phyloP scores from a whole-genome alignment of 2,329 filamentous ascomycete species.

The Botrytis medusae region DNA sequence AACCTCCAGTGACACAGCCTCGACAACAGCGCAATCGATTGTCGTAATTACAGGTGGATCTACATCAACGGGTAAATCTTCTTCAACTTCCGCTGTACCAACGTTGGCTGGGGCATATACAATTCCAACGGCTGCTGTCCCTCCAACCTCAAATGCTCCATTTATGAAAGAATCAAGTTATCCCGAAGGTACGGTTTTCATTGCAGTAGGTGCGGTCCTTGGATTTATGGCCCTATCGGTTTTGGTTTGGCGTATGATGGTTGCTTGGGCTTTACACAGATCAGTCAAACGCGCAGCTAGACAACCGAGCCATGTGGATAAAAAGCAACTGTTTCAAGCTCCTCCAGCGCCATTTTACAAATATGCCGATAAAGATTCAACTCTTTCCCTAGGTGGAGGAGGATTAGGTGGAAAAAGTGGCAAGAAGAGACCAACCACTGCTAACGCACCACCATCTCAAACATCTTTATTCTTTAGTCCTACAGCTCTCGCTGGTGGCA shows the following conservation, averaged over 20 bases:
- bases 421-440: conserved; percentile 43
- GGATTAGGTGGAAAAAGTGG: conserved; percentile 31
- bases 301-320: conserved; percentile 67
- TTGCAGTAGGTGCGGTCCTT: conserved; percentile 84
- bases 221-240: conserved; percentile 81
- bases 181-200: conserved; percentile 94
- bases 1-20: conserved; percentile 12
- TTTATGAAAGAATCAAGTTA: conserved; percentile 86
- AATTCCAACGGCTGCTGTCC: conserved; percentile 73
- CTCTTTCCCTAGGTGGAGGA: conserved; percentile 36
- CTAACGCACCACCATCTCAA: conserved; percentile 31
- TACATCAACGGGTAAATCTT: conserved; percentile 11
- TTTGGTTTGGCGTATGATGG: conserved; percentile 81
- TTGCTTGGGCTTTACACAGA: conserved; percentile 88
- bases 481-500: conserved; percentile 66
- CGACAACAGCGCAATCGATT: conserved; percentile 26
- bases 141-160: conserved; percentile 79
- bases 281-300: conserved; percentile 85
- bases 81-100: conserved; percentile 44
- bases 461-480: conserved; percentile 83
- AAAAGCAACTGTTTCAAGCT: conserved; percentile 64
- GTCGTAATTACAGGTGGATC: conserved; percentile 18
- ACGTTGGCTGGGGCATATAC: conserved; percentile 57
- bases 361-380: conserved; percentile 55
- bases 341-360: conserved; percentile 56